Evolutionary conservation across 139 green algal genomes (phyloP).

Genomic region (Zygnema circumcarinatum): DNA sequence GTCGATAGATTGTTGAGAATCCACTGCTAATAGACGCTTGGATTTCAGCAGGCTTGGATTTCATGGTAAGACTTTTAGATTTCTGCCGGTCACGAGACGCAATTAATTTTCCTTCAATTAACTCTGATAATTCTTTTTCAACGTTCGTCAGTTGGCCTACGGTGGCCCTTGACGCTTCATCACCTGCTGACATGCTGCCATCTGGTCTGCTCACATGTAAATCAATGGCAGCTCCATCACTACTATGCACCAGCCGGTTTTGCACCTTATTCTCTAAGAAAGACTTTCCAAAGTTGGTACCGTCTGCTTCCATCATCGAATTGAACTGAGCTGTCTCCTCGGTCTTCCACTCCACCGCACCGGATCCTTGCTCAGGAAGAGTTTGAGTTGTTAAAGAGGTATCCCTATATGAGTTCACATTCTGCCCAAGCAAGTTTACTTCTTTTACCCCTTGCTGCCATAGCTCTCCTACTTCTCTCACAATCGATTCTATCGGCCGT

Average conservation of each 20-base stretch:
- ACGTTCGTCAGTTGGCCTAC: background rate
- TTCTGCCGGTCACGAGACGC: background rate
- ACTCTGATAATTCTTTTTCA: background rate
- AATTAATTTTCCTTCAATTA: background rate
- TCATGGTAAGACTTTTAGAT: too few species aligned
- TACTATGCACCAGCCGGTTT: background rate
- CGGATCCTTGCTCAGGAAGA: background rate
- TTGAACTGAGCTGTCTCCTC: constrained; percentile 3
- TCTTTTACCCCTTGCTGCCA: constrained; percentile 75
- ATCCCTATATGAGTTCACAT: constrained; percentile 87
- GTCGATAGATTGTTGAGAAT: constrained; percentile 84
- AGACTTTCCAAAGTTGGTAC: background rate
- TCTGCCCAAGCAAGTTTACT: constrained; percentile 83
- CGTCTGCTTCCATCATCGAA: background rate
- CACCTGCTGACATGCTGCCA: background rate
- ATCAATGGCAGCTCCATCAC: background rate
- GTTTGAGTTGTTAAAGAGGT: background rate
- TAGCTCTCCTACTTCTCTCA: constrained; percentile 73
- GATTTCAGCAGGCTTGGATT: background rate
- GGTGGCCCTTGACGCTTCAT: background rate
- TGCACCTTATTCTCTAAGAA: too few species aligned
- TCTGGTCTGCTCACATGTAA: background rate
- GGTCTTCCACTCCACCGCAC: background rate
- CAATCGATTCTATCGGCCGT: constrained; percentile 71
- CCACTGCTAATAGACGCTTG: constrained; percentile 55